Evolutionary conservation across 768 basidiomycete genomes (phyloP).

Genomic region (Macrolepiota fuliginosa): DNA sequence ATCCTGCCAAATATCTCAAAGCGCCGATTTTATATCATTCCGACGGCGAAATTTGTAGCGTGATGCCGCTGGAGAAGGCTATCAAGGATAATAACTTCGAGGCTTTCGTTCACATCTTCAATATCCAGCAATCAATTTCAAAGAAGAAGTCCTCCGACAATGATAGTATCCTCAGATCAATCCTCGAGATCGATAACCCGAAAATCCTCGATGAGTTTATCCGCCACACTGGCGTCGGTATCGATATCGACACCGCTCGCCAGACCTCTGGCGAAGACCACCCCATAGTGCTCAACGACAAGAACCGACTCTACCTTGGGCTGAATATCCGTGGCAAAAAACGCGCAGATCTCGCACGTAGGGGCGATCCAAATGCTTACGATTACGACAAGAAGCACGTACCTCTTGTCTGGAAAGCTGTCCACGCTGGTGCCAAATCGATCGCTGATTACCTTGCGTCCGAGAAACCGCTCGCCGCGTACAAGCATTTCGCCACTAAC

Average conservation of each 20-base stretch:
- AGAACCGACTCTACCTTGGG: conserved; percentile 51
- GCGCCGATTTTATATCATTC: not conserved
- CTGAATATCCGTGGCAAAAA: conserved; percentile 67
- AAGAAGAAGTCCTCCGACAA: conserved; percentile 22
- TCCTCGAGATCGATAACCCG: conserved; percentile 39
- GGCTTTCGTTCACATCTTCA: conserved; percentile 45
- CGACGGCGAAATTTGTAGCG: not conserved
- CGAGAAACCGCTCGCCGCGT: conserved; percentile 47
- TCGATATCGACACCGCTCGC: conserved; percentile 28
- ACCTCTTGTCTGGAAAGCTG: conserved; percentile 46
- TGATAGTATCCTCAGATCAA: conserved; percentile 19
- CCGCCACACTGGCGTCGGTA: conserved; percentile 44
- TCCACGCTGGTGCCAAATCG: conserved; percentile 23
- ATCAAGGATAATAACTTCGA: conserved; percentile 47
- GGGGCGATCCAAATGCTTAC: conserved; percentile 46
- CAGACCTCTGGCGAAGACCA: conserved; percentile 20
- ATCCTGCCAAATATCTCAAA: conserved; percentile 38
- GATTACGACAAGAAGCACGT: conserved; percentile 2
- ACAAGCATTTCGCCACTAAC: conserved; percentile 43
- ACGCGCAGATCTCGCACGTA: conserved; percentile 47
- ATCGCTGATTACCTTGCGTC: conserved; percentile 48
- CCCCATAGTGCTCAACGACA: conserved; percentile 29
- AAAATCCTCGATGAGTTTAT: conserved; percentile 59
- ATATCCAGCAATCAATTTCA: conserved; percentile 32
- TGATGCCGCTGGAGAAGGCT: conserved; percentile 30